These are phyloP conservation scores for Hysterium pulicare DNA, from an alignment of 2,329 filamentous ascomycete genomes.

Conservation along the genomic window DNA sequence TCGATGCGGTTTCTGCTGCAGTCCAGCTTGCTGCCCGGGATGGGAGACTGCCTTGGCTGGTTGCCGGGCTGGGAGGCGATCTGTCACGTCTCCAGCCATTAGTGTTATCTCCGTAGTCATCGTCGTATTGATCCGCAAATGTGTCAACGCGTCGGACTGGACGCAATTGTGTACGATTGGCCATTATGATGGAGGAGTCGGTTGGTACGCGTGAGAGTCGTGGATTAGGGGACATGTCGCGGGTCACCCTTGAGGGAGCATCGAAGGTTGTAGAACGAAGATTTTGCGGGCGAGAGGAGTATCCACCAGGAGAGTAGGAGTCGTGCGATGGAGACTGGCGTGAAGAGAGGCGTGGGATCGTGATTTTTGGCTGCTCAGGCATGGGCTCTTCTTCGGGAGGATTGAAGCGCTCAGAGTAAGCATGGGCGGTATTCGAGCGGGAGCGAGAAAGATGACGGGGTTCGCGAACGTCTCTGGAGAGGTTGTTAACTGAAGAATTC, in stretches of 20 bases:
- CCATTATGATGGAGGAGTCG: constrained; percentile 51
- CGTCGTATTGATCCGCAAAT: constrained; percentile 21
- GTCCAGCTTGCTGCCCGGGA: constrained; percentile 53
- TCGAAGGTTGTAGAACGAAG: constrained; percentile 58
- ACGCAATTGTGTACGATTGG: constrained; percentile 48
- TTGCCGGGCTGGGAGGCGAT: constrained; percentile 53
- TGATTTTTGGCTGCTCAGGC: constrained; percentile 49
- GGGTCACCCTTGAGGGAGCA: constrained; percentile 50
- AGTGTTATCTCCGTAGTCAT: constrained; percentile 25
- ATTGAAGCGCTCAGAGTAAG: constrained; percentile 59
- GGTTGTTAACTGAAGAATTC: constrained; percentile 14
- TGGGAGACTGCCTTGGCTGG: constrained; percentile 49
- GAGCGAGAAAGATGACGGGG: constrained; percentile 49
- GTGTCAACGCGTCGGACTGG: constrained; percentile 34
- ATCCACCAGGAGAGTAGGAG: constrained; percentile 23
- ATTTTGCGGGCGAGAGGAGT: constrained; percentile 46
- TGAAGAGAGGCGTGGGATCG: constrained; percentile 40
- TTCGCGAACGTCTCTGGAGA: constrained; percentile 26
- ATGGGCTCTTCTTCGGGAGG: constrained; percentile 56
- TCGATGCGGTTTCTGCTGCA: constrained; percentile 16
- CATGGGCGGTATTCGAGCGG: constrained; percentile 62
- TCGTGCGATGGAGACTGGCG: constrained; percentile 36
- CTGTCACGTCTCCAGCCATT: constrained; percentile 38
- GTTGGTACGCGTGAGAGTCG: constrained; percentile 54
- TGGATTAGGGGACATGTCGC: constrained; percentile 51